Conservation (phyloP, 2,329 filamentous ascomycete species). For the Zalaria obscura region DNA sequence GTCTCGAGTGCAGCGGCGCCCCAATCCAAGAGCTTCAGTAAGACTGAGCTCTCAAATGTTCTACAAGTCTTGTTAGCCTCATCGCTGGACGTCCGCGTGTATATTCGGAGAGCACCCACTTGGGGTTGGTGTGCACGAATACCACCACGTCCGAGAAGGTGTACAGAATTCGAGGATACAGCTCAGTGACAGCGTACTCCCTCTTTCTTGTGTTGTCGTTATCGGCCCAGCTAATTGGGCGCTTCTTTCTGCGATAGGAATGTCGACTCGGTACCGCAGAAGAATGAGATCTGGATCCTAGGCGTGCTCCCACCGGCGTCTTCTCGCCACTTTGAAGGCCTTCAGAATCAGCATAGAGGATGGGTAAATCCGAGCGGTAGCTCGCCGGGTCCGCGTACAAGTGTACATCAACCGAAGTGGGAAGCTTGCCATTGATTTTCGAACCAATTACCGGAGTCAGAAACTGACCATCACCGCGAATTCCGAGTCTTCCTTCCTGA, state of each 20-base stretch:
- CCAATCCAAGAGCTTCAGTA: conserved; percentile 30
- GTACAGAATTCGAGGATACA: conserved; percentile 28
- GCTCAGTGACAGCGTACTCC: conserved; percentile 22
- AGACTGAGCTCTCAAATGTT: conserved; percentile 26
- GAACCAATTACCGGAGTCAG: conserved; percentile 32
- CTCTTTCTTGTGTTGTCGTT: conserved; percentile 10
- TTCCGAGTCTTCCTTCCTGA: conserved; percentile 16
- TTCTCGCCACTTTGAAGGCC: conserved; percentile 36
- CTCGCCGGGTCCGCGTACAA: conserved; percentile 36
- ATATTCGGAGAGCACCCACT: conserved; percentile 7
- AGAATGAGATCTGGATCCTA: conserved; percentile 1
- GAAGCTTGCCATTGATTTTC: conserved; percentile 22
- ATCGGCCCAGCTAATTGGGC: too few relatives aligned
- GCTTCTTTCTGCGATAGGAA: too few relatives aligned
- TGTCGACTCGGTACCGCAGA: too few relatives aligned
- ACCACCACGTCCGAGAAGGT: conserved; percentile 30
- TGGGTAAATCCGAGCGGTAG: conserved; percentile 22
- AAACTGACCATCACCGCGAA: conserved; percentile 16
- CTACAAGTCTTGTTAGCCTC: not conserved
- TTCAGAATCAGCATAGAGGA: conserved; percentile 39
- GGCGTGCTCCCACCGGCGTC: conserved; percentile 18
- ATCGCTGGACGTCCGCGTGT: not conserved
- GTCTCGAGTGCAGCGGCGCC: conserved; percentile 31
- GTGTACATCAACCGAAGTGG: conserved; percentile 38
- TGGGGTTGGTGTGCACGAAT: conserved; percentile 26